Base-by-base conservation (phyloP, 1,284 basidiomycete species). In the Cutaneotrichosporon mucoides region DNA sequence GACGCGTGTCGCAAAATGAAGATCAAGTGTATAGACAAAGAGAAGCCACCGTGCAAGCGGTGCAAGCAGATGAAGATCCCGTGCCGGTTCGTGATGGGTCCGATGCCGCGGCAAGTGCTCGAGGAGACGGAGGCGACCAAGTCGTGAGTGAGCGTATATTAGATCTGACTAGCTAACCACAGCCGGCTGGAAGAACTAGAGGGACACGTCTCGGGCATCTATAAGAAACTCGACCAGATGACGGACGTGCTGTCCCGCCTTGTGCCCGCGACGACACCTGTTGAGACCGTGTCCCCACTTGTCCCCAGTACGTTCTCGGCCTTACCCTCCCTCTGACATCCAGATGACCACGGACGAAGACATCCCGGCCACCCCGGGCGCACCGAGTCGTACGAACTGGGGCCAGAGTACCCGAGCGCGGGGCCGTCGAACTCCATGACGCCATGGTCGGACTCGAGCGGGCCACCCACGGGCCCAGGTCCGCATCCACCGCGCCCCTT, bases 1-100 rank as follows among this genome's bases (percentile, higher is more conserved):
- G 55, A 66, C 45, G 63, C 58, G 12, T 68, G 66, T 37, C 56
- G 66, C 24, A 60, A 59, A n/a, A 64, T 63, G 64, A 68, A 68
- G 57, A 65, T 68, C 47, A 48, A 56, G 12, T 68, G 66, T 49
- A 56, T 63, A 34, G 66, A 62, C 43, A 68, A 68, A 57, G 66
- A 68, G 13, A 59, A 64, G 37, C 66, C 66, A 11, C 66, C 66
- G 4, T 68, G 66, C 55, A 60, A 64, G 56, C 58, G 66, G 3
- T 68, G 66, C 50, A 43, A 54, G 45, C 45, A 57, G 34, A 64
- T 66, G 64, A 60, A 60, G 36, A 38, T 66, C 7, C 52, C 59
- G 41, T 68, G 66, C 51, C 63, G 62, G 24, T 68, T 68, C 15
- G 48, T 45, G 35, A 56, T 60, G 55, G 44, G 38, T 4, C 46